These are phyloP conservation scores for Amanita subjunquillea DNA, from an alignment of 768 basidiomycete species.

Conservation along the genomic window DNA sequence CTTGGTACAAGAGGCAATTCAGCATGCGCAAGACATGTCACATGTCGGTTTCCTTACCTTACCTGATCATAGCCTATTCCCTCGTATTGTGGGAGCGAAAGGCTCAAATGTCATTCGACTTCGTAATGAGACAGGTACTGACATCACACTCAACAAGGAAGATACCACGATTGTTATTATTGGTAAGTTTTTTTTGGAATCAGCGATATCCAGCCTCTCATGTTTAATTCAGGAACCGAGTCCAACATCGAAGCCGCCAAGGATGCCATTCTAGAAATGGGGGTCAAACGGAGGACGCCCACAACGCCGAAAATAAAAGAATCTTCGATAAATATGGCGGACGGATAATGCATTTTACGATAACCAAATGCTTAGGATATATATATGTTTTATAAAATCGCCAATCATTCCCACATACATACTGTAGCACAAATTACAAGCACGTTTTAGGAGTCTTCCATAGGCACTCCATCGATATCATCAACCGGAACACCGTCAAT, in stretches of 20 bases:
- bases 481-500: conserved; percentile 25
- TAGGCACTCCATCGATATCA: conserved; percentile 21
- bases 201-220: background rate
- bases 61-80: conserved; percentile 76
- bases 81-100: conserved; percentile 87
- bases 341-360: conserved; percentile 1
- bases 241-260: conserved; percentile 61
- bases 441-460: background rate
- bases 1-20: conserved; percentile 56
- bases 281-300: conserved; percentile 26
- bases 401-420: background rate
- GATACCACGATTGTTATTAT: conserved; percentile 81
- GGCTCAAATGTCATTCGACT: conserved; percentile 85
- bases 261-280: conserved; percentile 62
- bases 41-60: conserved; percentile 83
- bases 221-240: conserved; percentile 44
- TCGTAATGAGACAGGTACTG: conserved; percentile 81
- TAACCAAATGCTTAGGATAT: background rate
- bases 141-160: conserved; percentile 86
- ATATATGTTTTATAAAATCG: background rate
- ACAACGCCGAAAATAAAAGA: conserved; percentile 28
- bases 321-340: conserved; percentile 6
- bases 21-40: conserved; percentile 60
- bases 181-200: conserved; percentile 37
- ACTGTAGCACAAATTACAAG: background rate